Percentiles rank a stretch among this genome's conserved stretches.
Conservation (phyloP, 176 grass and related monocot genomes). For the Guadua angustifolia region DNA sequence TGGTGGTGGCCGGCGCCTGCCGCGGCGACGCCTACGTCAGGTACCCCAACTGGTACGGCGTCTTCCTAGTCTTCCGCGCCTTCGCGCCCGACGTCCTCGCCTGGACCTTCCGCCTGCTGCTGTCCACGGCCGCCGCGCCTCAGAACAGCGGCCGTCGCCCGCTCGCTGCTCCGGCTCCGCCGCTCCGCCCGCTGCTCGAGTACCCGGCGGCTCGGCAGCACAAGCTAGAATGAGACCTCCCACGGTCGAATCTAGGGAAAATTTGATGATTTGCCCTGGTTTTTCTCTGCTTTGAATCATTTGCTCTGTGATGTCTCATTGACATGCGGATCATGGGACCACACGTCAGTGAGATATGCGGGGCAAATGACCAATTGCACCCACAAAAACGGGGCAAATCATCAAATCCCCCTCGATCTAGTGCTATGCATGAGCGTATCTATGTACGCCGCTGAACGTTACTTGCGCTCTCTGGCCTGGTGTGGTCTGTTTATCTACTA, state of each 20-base stretch:
- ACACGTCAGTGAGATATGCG: too few species aligned
- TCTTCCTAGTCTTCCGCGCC: slow-evolving; percentile 49
- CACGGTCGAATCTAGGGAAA: too few species aligned
- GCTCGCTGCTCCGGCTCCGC: neutral
- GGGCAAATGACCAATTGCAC: too few species aligned
- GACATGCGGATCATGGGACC: too few species aligned
- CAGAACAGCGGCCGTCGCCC: neutral
- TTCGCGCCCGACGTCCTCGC: slow-evolving; percentile 65
- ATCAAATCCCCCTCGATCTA: too few species aligned
- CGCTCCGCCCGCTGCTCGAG: slow-evolving; percentile 57
- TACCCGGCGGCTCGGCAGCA: slow-evolving; percentile 22
- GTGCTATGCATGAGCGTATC: too few species aligned
- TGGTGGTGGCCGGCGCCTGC: slow-evolving; percentile 74
- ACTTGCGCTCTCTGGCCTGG: too few species aligned
- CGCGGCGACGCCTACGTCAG: slow-evolving; percentile 70
- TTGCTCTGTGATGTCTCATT: too few species aligned
- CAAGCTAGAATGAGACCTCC: slow-evolving; percentile 31
- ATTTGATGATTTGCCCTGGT: too few species aligned
- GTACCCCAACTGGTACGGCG: slow-evolving; percentile 68
- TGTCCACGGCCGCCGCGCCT: slow-evolving; percentile 37
- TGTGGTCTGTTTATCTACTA: neutral
- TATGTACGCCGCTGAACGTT: too few species aligned
- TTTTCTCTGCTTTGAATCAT: too few species aligned
- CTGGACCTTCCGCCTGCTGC: slow-evolving; percentile 72
- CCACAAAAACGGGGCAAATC: too few species aligned